Evolutionary conservation across 345 rosid species (phyloP), one percentile per base, ranked within the genome.

Genomic region (Dipteronia sinensis): DNA sequence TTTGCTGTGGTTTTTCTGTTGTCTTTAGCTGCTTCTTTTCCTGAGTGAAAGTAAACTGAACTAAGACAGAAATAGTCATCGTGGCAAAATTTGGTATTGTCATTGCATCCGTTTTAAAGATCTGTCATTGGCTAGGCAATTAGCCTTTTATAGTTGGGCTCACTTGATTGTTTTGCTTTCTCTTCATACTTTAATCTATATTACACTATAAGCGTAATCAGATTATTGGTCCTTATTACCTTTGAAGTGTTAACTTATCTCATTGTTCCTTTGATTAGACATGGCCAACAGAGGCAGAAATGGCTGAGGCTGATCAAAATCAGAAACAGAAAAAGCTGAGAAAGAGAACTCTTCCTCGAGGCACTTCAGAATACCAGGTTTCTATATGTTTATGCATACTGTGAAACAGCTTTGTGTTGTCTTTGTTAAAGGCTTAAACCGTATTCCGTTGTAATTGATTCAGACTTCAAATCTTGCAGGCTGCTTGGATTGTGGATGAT

Each of bases 291-390:
- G 94, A 93, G 82, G 96, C 85, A 76, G 99, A 95, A 83, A 91
- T 93, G 93, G 95, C 88, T 19, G 96, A 93, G 83, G 98, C 97
- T 65, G 93, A 88, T 65, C 82, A 71, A 84, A 82, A 83, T 73
- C 94, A 84, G 76, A 88, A 88, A 77, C 87, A 87, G 25, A 89
- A 79, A 79, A 88, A 61, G 83, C 61, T 70, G 27, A 95, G 81
- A 83, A 90, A 90, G 86, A 91, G 89, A 82, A 77, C 63, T 63
- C 84, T 95, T 76, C 99, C 98, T 59, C 88, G 82, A 71, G 98
- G 98, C 78, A 95, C 98, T 82, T 95, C 99, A 80, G 98, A 93
- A 23, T 95, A 95, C 82, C 99, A 95, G 98, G 97, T 93, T 56
- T 20, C 68, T 46, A 66, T 25, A 16, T 51, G 44, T 42, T 20